Base-by-base conservation (phyloP, 495 filamentous ascomycete genomes). In the Daldinia bambusicola region DNA sequence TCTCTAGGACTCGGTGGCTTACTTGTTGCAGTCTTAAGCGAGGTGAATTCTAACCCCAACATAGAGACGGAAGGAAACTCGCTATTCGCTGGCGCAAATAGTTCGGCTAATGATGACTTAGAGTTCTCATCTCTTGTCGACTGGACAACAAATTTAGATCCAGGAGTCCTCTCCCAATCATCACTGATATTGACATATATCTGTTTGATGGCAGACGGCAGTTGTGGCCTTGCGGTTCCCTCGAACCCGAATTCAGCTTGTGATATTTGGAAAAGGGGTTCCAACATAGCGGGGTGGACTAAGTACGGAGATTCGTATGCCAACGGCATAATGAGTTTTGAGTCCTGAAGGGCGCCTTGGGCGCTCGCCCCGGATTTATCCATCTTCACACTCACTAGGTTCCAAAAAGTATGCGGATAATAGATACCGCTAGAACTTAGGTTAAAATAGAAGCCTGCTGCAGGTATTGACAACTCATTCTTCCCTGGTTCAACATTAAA, bases 301-400 rank as follows among this genome's bases (percentile, higher is more conserved):
- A 84, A 72, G 61, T 76, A 83, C 0, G 77, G 69, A 0, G 79
- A 81, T 64, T 87, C 82, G 43, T 80, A 75, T 31, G 70, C 71
- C 55, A 81, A 32, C 0, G 86, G 86, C 85, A 88, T 88, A 20
- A 73, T 76, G 8, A 77, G 59, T 4, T 71, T 79, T 8, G 84
- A 86, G 45, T 88, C 82, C 1, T 80, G 80, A 14, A 82, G 72
- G 10, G 64, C n/a, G n/a, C 82, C 72, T 6, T 72, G 77, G 0
- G 78, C 84, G 7, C 76, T 75, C 61, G 53, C 71, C 3, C 56
- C 77, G 57, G 56, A 76, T 67, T 56, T 65, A 66, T 75, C 57
- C 70, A 77, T 45, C 74, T 72, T 43, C 64, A 78, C 52, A 77
- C 76, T 63, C 77, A 78, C 41, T 67, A 83, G 45, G 26, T 79